Percentiles rank a stretch among this genome's conserved stretches.
Evolutionary conservation across 2,329 filamentous ascomycete species (phyloP).

Genomic region (Hypoxylon sp.): DNA sequence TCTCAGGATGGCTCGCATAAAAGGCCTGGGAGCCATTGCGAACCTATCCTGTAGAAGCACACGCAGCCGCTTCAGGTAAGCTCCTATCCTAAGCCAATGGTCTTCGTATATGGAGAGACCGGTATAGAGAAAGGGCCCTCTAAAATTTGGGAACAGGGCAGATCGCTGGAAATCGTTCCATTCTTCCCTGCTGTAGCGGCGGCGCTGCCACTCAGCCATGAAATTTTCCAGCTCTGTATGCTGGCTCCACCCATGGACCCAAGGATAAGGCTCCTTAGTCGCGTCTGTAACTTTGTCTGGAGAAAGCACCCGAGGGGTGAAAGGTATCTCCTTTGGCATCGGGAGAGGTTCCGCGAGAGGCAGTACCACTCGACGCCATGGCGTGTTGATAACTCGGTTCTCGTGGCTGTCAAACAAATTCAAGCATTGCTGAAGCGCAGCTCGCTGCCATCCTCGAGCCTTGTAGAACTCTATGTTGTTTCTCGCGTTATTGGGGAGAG

Average conservation of each 20-base stretch:
- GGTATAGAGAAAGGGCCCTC: constrained; percentile 43
- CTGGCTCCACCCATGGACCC: constrained; percentile 43
- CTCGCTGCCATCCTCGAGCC: constrained; percentile 55
- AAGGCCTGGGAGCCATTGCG: constrained; percentile 38
- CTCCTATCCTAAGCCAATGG: constrained; percentile 44
- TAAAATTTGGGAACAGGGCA: constrained; percentile 44
- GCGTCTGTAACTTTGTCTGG: constrained; percentile 16
- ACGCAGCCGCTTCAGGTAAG: constrained; percentile 41
- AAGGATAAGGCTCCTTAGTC: constrained; percentile 45
- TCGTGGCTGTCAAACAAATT: constrained; percentile 50
- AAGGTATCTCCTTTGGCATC: constrained; percentile 40
- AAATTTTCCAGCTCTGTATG: constrained; percentile 38
- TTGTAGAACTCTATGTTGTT: constrained; percentile 28
- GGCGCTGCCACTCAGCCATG: constrained; percentile 39
- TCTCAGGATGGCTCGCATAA: constrained; percentile 41
- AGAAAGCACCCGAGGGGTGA: constrained; percentile 32
- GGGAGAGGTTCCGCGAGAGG: constrained; percentile 43
- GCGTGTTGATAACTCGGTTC: constrained; percentile 49
- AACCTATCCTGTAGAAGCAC: constrained; percentile 29
- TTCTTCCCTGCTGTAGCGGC: constrained; percentile 32
- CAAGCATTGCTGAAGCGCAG: constrained; percentile 55
- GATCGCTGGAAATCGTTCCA: constrained; percentile 37
- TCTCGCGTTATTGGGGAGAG: constrained; percentile 1
- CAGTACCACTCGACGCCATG: constrained; percentile 51
- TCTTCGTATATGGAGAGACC: constrained; percentile 43